phyloP scores from a whole-genome alignment of 73 alveolate species.

The Paramecium pentaurelia region DNA sequence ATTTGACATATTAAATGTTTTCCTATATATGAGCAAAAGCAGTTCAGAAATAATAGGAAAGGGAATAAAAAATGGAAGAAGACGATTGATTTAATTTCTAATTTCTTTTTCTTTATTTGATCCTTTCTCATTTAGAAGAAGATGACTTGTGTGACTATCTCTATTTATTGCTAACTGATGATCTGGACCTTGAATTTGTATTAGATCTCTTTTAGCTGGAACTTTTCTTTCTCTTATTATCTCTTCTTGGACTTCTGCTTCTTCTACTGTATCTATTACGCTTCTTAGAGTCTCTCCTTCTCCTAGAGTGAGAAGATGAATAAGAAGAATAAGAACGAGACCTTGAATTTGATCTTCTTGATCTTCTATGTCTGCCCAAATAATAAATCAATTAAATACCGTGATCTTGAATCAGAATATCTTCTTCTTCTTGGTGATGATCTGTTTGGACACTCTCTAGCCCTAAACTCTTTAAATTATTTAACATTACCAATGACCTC shows the following conservation, averaged over 20 bases:
- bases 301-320: not conserved
- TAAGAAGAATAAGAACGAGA: not conserved
- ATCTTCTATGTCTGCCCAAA: not conserved
- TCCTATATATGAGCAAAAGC: not conserved
- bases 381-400: not conserved
- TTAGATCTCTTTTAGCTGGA: not conserved
- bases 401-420: not conserved
- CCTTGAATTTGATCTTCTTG: slow-evolving; percentile 4
- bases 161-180: not conserved
- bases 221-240: not conserved
- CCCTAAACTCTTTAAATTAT: not conserved
- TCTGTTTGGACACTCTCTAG: slow-evolving; percentile 28
- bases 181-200: not conserved
- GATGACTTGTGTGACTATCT: not conserved
- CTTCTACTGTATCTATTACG: not conserved
- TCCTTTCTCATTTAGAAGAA: not conserved
- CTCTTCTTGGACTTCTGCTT: slow-evolving; percentile 40
- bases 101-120: not conserved
- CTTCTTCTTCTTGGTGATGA: slow-evolving; percentile 22
- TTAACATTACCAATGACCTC: not conserved
- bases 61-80: not conserved
- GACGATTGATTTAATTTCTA: not conserved
- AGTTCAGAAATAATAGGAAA: not conserved
- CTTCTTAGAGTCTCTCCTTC: not conserved
- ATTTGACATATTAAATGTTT: not conserved